These are phyloP conservation scores for Candida insectalens DNA, from an alignment of 805 yeast species.

Conservation along the genomic window DNA sequence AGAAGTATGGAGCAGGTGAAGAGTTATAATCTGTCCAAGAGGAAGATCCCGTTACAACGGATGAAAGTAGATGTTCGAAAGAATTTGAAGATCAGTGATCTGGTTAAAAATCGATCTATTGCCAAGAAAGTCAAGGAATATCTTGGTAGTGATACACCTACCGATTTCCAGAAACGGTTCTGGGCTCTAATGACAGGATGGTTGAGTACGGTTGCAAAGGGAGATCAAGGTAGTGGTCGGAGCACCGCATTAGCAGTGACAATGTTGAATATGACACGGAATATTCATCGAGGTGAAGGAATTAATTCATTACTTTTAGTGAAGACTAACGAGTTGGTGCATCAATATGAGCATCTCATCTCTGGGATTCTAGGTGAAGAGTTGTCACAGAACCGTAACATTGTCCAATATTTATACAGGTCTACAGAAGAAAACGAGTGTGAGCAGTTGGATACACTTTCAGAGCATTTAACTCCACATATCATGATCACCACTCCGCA, in stretches of 20 bases:
- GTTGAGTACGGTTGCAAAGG: conserved; percentile 22
- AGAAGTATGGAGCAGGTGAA: conserved; percentile 15
- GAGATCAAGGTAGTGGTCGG: conserved; percentile 23
- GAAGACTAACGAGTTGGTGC: conserved; percentile 17
- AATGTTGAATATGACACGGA: conserved; percentile 17
- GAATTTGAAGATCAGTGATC: conserved; percentile 5
- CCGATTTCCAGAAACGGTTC: conserved; percentile 22
- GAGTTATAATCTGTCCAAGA: conserved; percentile 16
- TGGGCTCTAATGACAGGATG: conserved; percentile 16
- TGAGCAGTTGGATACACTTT: conserved; percentile 15
- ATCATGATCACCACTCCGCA: conserved; percentile 26
- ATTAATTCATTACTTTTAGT: conserved; percentile 23
- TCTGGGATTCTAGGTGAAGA: conserved; percentile 3
- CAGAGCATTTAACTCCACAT: conserved; percentile 19
- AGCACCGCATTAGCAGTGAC: conserved; percentile 18
- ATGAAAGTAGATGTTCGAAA: conserved; percentile 6
- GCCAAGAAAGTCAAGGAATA: conserved; percentile 10
- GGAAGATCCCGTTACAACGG: conserved; percentile 12
- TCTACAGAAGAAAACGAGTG: conserved; percentile 15
- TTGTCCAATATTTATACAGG: conserved; percentile 21
- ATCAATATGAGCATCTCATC: conserved; percentile 14
- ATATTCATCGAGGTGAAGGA: conserved; percentile 16
- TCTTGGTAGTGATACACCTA: conserved; percentile 12
- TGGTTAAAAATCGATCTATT: conserved; percentile 9
- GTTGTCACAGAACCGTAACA: not conserved